Conservation (phyloP, 2,329 filamentous ascomycete species). For the Aspergillus ochraceoroseus region DNA sequence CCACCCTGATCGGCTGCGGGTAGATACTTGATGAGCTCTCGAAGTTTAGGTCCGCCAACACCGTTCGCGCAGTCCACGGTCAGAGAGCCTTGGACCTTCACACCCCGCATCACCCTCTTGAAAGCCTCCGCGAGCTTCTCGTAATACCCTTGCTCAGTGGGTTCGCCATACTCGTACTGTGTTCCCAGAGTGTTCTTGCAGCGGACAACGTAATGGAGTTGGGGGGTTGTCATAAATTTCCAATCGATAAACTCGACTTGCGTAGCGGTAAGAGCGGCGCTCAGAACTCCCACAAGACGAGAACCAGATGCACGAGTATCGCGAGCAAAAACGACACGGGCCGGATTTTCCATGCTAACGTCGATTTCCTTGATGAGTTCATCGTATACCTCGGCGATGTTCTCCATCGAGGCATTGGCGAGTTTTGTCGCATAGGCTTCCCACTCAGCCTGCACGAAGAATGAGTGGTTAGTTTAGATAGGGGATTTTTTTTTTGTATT, state of each 20-base stretch:
- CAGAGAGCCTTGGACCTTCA: conserved; percentile 67
- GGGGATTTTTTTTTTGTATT: too few species aligned
- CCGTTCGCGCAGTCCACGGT: conserved; percentile 95
- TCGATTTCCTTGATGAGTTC: conserved; percentile 69
- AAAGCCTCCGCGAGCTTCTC: conserved; percentile 85
- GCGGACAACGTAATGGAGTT: conserved; percentile 92
- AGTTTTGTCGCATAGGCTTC: conserved; percentile 82
- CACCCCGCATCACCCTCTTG: conserved; percentile 71
- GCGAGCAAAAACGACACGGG: conserved; percentile 80
- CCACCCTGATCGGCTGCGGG: conserved; percentile 62
- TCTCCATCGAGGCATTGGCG: conserved; percentile 74
- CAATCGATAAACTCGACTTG: conserved; percentile 73
- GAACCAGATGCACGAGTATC: conserved; percentile 92
- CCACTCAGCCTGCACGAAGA: conserved; percentile 63
- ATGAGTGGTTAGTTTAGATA: conserved; percentile 19
- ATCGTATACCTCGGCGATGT: conserved; percentile 71
- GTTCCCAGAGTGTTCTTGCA: conserved; percentile 91
- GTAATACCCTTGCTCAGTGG: conserved; percentile 90
- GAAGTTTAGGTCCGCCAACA: conserved; percentile 86
- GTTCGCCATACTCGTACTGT: conserved; percentile 78
- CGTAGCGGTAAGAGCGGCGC: conserved; percentile 72
- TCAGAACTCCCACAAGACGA: conserved; percentile 71
- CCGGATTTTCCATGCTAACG: conserved; percentile 65
- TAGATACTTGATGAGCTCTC: conserved; percentile 78
- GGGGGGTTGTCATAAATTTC: conserved; percentile 92